Evolutionary conservation across 2,329 filamentous ascomycete species (phyloP).

Genomic region (Cryphonectria nitschkei): DNA sequence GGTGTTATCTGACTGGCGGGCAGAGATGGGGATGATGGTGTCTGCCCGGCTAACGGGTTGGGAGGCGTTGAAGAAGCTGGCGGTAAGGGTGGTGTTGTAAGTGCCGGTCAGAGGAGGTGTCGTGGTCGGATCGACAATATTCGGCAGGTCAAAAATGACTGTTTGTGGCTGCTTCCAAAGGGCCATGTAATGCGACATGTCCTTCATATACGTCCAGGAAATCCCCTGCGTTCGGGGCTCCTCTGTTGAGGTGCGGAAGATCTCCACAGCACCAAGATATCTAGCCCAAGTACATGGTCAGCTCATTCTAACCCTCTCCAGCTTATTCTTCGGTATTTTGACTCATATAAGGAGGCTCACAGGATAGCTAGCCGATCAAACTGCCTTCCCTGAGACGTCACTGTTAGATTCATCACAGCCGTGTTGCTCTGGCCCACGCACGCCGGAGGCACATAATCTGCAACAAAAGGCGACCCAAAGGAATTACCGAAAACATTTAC

Average conservation of each 20-base stretch:
- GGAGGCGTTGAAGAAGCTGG: constrained; percentile 52
- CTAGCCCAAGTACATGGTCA: background rate
- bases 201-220: constrained; percentile 66
- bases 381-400: constrained; percentile 64
- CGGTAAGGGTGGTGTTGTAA: constrained; percentile 65
- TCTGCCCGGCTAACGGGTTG: constrained; percentile 57
- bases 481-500: constrained; percentile 24
- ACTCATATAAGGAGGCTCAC: constrained; percentile 17
- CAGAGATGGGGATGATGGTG: constrained; percentile 69
- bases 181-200: constrained; percentile 64
- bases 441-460: constrained; percentile 59
- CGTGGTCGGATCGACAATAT: constrained; percentile 56
- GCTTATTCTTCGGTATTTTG: constrained; percentile 65
- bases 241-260: constrained; percentile 70
- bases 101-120: constrained; percentile 48
- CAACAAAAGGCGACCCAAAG: constrained; percentile 38
- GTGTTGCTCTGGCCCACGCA: constrained; percentile 61
- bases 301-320: constrained; percentile 35
- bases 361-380: constrained; percentile 67
- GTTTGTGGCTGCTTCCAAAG: constrained; percentile 64
- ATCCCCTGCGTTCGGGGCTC: constrained; percentile 65
- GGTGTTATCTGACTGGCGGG: constrained; percentile 51
- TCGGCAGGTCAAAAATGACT: constrained; percentile 69
- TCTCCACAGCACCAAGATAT: constrained; percentile 66
- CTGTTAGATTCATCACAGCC: constrained; percentile 67